Base-by-base conservation (phyloP, 2,329 filamentous ascomycete species). In the Aspergillus japonicus region DNA sequence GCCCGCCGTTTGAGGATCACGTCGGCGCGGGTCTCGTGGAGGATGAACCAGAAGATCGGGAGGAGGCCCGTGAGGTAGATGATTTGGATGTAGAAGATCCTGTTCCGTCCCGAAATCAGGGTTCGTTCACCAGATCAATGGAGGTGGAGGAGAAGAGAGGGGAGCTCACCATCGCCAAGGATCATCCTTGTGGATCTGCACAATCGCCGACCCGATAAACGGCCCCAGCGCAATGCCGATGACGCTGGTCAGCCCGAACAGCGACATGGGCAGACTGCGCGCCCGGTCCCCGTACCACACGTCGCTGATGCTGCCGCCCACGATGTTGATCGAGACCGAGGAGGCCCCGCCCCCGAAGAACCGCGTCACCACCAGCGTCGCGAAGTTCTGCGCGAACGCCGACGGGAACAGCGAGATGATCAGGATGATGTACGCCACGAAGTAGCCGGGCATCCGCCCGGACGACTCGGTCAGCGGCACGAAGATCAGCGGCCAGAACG, bases 61-160 rank as follows among this genome's bases (percentile, higher is more conserved):
- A 80, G 73, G 5, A 78, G 62, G 0, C 67, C 77, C 3, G 74
- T 74, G 35, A 78, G 77, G 61, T 79, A 75, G 50, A 80, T 77
- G 33, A 81, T 78, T 21, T 80, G 78, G 26, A 77, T 70, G 29
- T 77, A 72, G 61, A 78, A 81, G 42, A 81, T 79, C 78, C 39
- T 42, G 33, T 1, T 35, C 12, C 10, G 10, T 14, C 11, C 33
- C 12, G 8, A 1, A 8, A 14, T 35, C 4, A 35, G 33, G 4
- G 10, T 11, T 2, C 1, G 1, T 14, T 35, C 33, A 10, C 5
- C 33, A 4, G 16, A 42, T 1, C 1, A 21, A 1, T 1, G 21
- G 21, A 21, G 21, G 21, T 21, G 21, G 21, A 21, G 21, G 21
- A 21, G 21, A 21, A 1, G 21, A 42, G 35, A 14, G 12, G 35